These are phyloP conservation scores for Starmerella scarabaei DNA, from an alignment of 805 yeast species.

Conservation along the genomic window DNA sequence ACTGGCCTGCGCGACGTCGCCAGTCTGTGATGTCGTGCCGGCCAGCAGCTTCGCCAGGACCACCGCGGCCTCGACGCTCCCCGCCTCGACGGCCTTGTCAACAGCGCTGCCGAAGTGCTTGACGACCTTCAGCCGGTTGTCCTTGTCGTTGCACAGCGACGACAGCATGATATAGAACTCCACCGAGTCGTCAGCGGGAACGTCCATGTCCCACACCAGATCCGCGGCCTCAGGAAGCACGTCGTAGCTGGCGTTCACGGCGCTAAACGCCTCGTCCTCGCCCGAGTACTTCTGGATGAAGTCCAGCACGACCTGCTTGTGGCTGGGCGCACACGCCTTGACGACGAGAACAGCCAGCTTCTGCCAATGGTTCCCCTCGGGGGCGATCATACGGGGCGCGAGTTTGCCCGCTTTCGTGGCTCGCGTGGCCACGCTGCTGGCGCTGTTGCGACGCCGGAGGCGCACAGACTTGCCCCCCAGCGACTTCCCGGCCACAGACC, in stretches of 20 bases:
- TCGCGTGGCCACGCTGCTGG: neutral
- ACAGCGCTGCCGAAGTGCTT: conserved; percentile 19
- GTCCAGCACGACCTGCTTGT: conserved; percentile 1
- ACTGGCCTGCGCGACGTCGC: conserved; percentile 15
- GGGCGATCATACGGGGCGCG: neutral
- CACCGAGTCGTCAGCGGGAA: neutral
- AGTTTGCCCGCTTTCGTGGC: neutral
- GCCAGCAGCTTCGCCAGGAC: conserved; percentile 27
- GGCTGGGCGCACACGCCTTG: conserved; percentile 5
- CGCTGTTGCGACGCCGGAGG: neutral
- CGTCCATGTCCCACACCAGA: conserved; percentile 10
- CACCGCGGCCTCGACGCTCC: conserved; percentile 25
- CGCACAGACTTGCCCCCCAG: neutral
- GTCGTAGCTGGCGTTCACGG: conserved; percentile 22
- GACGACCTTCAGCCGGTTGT: conserved; percentile 23
- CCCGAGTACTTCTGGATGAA: conserved; percentile 2
- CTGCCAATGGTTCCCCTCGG: conserved; percentile 6
- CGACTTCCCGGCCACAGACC: neutral
- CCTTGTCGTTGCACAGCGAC: conserved; percentile 26
- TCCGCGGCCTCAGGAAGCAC: conserved; percentile 16
- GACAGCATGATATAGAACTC: conserved; percentile 27
- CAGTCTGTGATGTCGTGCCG: conserved; percentile 18
- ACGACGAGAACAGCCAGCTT: conserved; percentile 8
- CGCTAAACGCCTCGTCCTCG: conserved; percentile 20
- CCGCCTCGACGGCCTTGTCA: conserved; percentile 13